Percentiles rank a stretch among this genome's conserved stretches.
These are phyloP conservation scores for Ogataea zsoltii DNA, from an alignment of 805 yeast species.

Conservation along the genomic window DNA sequence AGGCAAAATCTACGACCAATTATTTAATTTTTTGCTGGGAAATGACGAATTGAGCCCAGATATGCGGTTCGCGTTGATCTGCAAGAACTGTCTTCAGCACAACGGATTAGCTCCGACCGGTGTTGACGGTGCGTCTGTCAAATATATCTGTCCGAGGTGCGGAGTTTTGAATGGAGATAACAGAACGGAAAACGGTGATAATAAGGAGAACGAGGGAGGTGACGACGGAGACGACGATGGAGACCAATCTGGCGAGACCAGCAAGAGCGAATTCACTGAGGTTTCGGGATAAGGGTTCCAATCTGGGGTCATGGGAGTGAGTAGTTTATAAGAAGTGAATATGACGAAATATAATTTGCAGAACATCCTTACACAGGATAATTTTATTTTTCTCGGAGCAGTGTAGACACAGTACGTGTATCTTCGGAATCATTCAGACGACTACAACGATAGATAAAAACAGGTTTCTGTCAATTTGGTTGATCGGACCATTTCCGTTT, in stretches of 20 bases:
- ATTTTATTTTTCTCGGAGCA: too few relatives aligned
- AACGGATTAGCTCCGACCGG: conserved; percentile 85
- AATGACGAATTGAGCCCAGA: conserved; percentile 64
- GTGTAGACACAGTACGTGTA: too few relatives aligned
- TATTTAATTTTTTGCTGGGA: conserved; percentile 50
- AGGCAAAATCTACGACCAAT: conserved; percentile 32
- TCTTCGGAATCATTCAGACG: too few relatives aligned
- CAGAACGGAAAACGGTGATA: neutral
- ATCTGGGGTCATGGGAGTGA: too few relatives aligned
- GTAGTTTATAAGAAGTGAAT: too few relatives aligned
- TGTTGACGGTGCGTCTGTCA: conserved; percentile 47
- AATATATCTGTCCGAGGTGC: conserved; percentile 67
- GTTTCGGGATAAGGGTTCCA: neutral
- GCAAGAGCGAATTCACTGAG: conserved; percentile 11
- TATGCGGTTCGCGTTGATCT: conserved; percentile 69
- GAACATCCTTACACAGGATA: too few relatives aligned
- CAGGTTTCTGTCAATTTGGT: too few relatives aligned
- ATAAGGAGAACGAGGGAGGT: neutral
- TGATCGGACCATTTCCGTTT: too few relatives aligned
- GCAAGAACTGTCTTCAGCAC: conserved; percentile 63
- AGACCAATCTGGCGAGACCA: conserved; percentile 5
- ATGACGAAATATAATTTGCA: too few relatives aligned
- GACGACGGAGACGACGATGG: conserved; percentile 1
- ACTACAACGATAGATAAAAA: too few relatives aligned
- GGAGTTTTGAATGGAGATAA: conserved; percentile 40